Percentiles rank a stretch among this genome's conserved stretches.
These are phyloP conservation scores for Fraxinus velutina DNA, from an alignment of 305 asterid species.

Conservation along the genomic window DNA sequence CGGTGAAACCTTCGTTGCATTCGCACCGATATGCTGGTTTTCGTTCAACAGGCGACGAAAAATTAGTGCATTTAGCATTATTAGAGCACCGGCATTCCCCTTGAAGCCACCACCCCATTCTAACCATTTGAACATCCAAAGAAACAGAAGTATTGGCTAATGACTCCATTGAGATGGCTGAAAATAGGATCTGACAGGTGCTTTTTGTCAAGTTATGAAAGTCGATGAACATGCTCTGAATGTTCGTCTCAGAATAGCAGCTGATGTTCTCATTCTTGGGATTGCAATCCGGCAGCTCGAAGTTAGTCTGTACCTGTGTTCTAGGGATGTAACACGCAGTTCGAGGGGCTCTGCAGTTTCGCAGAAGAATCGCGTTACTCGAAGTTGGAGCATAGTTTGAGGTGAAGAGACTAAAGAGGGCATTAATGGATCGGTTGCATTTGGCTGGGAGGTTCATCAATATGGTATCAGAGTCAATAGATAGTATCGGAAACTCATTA, in stretches of 20 bases:
- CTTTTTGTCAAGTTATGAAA: slow-evolving; percentile 28
- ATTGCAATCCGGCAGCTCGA: slow-evolving; percentile 55
- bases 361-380: slow-evolving; percentile 57
- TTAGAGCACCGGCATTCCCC: slow-evolving; percentile 59
- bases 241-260: slow-evolving; percentile 56
- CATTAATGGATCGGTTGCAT: slow-evolving; percentile 52
- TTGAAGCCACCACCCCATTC: slow-evolving; percentile 73
- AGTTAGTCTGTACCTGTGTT: slow-evolving; percentile 57
- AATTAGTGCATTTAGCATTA: slow-evolving; percentile 41
- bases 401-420: slow-evolving; percentile 44
- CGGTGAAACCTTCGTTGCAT: slow-evolving; percentile 58
- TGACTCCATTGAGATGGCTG: slow-evolving; percentile 56
- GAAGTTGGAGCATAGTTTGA: slow-evolving; percentile 65
- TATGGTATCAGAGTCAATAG: slow-evolving; percentile 34
- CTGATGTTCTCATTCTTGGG: slow-evolving; percentile 35
- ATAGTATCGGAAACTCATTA: slow-evolving; percentile 41
- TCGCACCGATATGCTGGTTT: slow-evolving; percentile 48
- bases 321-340: slow-evolving; percentile 53
- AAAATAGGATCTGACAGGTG: slow-evolving; percentile 48
- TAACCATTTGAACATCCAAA: slow-evolving; percentile 51
- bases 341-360: slow-evolving; percentile 36
- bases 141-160: slow-evolving; percentile 44
- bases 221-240: slow-evolving; percentile 41
- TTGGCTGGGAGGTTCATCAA: slow-evolving; percentile 45
- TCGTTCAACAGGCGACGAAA: slow-evolving; percentile 26